Base-by-base conservation (phyloP, 73 alveolate species). In the Paramecium tetraurelia region DNA sequence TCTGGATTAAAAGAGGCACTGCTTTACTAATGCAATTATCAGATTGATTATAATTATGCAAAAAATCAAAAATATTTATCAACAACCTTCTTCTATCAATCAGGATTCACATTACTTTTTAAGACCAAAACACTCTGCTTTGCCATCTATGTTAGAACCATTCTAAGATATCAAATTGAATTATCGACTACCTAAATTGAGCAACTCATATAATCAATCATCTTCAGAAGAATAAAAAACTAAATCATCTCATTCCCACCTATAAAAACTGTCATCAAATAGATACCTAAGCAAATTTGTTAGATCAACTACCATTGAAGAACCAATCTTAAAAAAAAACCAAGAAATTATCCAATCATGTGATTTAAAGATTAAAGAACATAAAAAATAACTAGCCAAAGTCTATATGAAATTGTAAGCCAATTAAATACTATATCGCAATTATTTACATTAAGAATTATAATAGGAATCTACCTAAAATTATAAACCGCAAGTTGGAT, bases 1-100 rank as follows among this genome's bases (percentile, higher is more conserved):
- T 92, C 93, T 98, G 99, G 99, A 95, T 97, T 63, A 98, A 98
- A 94, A 95, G 99, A 41, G 99, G 99, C 72, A 97, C 99, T 8
- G 99, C 99, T 8, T 90, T 98, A 44, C 95, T 98, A 29, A 93
- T 98, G 96, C 96, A 98, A n/a, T 94, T 92, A 10, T 92, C 97
- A 59, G 88, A 96, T 90, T 92, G 86, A 87, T 72, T 36, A 72
- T 72, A 53, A 53, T 53, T 53, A 18, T 53, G 27, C 69, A 53
- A 68, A 24, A 68, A 68, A 68, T 68, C 18, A 68, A 68, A 12
- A 22, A 68, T 48, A 48, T 48, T 29, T 24, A 59, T 59, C 35
- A 53, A 53, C 21, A n/a, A 18, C 31, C 31, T 18, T n/a, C 31
- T 53, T 53, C 69, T 18, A 18, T 53, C 9, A 53, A 53, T 53